Evolutionary conservation across 441 rosid genomes (phyloP), one percentile per base, ranked within the genome.

Genomic region (Erysimum cheiri): DNA sequence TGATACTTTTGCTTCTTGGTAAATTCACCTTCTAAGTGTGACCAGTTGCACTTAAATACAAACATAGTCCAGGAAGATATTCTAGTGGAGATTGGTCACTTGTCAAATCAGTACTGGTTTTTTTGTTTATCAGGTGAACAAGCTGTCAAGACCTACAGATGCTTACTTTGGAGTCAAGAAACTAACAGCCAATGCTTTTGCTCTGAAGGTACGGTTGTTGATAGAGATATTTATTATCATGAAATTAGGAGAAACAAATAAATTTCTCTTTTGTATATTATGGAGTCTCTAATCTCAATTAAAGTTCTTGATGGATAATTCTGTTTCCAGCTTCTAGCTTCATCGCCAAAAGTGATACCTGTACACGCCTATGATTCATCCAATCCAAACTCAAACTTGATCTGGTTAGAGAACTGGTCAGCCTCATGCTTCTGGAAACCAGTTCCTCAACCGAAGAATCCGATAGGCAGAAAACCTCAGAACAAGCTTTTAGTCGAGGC

Each of bases 341-440:
- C 95, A 71, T 88, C 96, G 33, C 87, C 91, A 9, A 76, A 73
- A 32, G 88, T 80, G 72, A 77, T 77, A 85, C 91, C 97, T 60
- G 79, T 91, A 75, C 77, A 4, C 71, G 74, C 60, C 53, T 88
- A 89, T 73, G 91, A 85, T 76, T n/a, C 83, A 37, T 75, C 11
- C 36, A 83, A 86, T 49, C 85, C 96, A 76, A 83, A 91, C 82
- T 85, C 97, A 5, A 84, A 77, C 70, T 71, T 81, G 41, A 85
- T 68, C 79, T 93, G 98, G 98, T 81, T 89, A 78, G 90, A 82
- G 60, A 81, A 86, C 63, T 93, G 98, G 98, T 85, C 98, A 43
- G 80, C 77, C 15, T 89, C 92, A 33, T 48, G 57, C 59, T 85
- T 88, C 68, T 93, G 98, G 98, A 89, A 83, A 81, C 87, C 92